These are phyloP conservation scores for Trametes versicolor DNA, from an alignment of 1,284 basidiomycete species.

Conservation along the genomic window DNA sequence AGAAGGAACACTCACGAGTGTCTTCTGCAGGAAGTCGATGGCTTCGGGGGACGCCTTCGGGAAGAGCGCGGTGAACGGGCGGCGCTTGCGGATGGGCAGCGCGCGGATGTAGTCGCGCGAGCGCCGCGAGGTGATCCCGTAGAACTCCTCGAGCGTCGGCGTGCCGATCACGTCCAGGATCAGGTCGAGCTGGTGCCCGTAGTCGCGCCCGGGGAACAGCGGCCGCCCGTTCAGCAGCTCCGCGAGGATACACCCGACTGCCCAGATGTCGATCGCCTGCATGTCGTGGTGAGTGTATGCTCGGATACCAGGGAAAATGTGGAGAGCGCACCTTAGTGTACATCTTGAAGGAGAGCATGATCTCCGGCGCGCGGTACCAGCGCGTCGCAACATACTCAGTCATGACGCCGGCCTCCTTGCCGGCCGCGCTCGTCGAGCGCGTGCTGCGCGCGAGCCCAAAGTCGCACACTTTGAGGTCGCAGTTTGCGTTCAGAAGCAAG, in stretches of 20 bases:
- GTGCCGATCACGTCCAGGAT: slow-evolving; percentile 92
- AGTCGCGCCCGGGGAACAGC: slow-evolving; percentile 90
- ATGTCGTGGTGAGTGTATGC: slow-evolving; percentile 18
- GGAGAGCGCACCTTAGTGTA: slow-evolving; percentile 65
- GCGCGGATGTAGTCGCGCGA: slow-evolving; percentile 88
- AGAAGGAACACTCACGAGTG: slow-evolving; percentile 64
- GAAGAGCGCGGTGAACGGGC: slow-evolving; percentile 69
- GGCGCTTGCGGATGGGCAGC: slow-evolving; percentile 75
- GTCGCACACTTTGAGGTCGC: slow-evolving; percentile 89
- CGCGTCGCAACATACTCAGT: slow-evolving; percentile 88
- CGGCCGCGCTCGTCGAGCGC: slow-evolving; percentile 68
- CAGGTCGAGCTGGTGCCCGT: slow-evolving; percentile 86
- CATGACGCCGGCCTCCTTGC: slow-evolving; percentile 80
- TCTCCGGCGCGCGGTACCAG: slow-evolving; percentile 89
- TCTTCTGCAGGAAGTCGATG: slow-evolving; percentile 86
- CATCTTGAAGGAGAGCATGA: slow-evolving; percentile 92
- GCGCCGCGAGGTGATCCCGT: slow-evolving; percentile 84
- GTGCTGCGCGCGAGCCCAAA: slow-evolving; percentile 84
- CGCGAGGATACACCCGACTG: slow-evolving; percentile 90
- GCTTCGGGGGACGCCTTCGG: slow-evolving; percentile 78
- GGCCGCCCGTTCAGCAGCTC: slow-evolving; percentile 85
- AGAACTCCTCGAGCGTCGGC: slow-evolving; percentile 88
- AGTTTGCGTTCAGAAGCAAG: slow-evolving; percentile 84
- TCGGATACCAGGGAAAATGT: background rate
- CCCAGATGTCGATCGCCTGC: slow-evolving; percentile 86